These are phyloP conservation scores for Boechera retrofracta DNA, from an alignment of 345 rosid genomes.

Conservation along the genomic window DNA sequence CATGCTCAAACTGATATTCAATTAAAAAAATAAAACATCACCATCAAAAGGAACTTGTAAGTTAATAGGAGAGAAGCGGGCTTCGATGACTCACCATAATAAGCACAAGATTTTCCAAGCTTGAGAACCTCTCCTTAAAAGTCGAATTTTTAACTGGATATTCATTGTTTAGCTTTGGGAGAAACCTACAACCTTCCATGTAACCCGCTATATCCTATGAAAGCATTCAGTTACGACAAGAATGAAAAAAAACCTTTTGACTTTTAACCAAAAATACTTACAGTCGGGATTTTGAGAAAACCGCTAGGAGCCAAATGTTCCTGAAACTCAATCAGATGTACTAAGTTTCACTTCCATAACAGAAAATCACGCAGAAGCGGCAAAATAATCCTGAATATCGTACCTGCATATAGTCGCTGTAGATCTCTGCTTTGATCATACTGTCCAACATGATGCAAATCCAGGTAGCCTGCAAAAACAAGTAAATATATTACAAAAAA, in stretches of 20 bases:
- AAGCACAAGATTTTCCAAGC: constrained; percentile 73
- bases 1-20: constrained; percentile 72
- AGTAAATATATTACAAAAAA: neutral
- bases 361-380: neutral
- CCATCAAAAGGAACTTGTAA: neutral
- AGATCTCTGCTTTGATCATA: constrained; percentile 66
- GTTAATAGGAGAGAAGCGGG: neutral
- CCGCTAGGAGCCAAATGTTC: constrained; percentile 91
- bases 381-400: constrained; percentile 7
- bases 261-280: constrained; percentile 45
- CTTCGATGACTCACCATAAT: constrained; percentile 60
- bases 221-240: constrained; percentile 30
- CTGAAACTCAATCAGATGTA: constrained; percentile 56
- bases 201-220: constrained; percentile 52
- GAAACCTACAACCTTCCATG: constrained; percentile 68
- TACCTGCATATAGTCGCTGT: constrained; percentile 79
- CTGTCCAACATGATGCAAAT: constrained; percentile 70
- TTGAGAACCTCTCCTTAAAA: constrained; percentile 69
- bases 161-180: constrained; percentile 76
- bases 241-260: neutral
- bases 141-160: constrained; percentile 58
- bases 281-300: constrained; percentile 80
- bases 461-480: constrained; percentile 53
- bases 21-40: neutral
- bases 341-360: neutral